Base-by-base conservation (phyloP, 768 basidiomycete species). In the Lanmaoa pseudosensibilis region DNA sequence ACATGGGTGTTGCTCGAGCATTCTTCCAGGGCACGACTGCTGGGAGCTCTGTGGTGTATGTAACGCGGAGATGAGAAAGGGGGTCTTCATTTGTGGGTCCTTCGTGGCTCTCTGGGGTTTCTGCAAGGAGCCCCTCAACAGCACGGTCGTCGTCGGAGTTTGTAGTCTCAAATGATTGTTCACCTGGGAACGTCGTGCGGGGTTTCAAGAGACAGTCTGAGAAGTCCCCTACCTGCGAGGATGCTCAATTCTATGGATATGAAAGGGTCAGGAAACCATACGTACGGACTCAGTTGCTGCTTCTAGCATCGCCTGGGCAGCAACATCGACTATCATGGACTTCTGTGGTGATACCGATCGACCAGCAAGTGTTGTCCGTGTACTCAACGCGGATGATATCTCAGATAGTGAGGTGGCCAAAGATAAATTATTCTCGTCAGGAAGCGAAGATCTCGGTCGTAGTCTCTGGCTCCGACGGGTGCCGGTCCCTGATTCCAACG, bases 61-160 rank as follows among this genome's bases (percentile, higher is more conserved):
- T 69, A 67, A 69, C 69, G 34, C 71, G 71, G 70, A 72, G 72
- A 73, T 71, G 72, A 69, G 71, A 73, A 51, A 63, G 62, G 38
- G 59, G 55, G 58, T 71, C 65, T 57, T 72, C 72, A 66, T 63
- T 73, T 65, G 60, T 57, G 58, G 58, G 53, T 53, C 63, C 60
- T 59, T 67, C 60, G 50, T 68, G 65, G 55, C 65, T 58, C 57
- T 72, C 72, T 59, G 60, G 58, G 36, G 57, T 72, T 70, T 73
- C 70, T 54, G 70, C 46, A 21, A 72, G 66, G 55, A 72, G 70
- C 38, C 68, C 72, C 53, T 73, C 70, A 36, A 68, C 66, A 48
- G 56, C 62, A 60, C 62, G 70, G 65, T 73, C 70, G 57, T 72
- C 70, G 62, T 72, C 70, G 70, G 72, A 72, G 71, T 69, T 72